Conservation (phyloP, 2,329 filamentous ascomycete genomes). For the Dactylonectria macrodidyma region DNA sequence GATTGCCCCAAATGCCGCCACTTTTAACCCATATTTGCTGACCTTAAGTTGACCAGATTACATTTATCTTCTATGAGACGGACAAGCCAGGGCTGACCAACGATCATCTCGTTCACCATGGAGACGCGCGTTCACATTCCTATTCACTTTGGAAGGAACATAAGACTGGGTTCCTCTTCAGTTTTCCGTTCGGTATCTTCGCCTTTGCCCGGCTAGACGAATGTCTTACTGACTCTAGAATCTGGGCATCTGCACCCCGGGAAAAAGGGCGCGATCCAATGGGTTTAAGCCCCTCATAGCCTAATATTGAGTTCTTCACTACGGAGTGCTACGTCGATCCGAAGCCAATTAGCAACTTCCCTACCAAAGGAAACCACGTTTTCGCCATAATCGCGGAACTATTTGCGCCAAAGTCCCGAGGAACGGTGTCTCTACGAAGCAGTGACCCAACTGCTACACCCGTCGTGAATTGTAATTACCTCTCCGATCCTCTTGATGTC, state of each 20-base stretch:
- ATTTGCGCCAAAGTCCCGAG: slow-evolving; percentile 69
- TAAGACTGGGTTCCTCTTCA: slow-evolving; percentile 71
- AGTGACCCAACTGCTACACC: slow-evolving; percentile 65
- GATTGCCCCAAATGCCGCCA: neutral
- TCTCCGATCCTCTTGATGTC: slow-evolving; percentile 70
- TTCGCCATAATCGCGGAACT: slow-evolving; percentile 73
- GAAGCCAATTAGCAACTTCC: slow-evolving; percentile 64
- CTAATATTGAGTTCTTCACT: slow-evolving; percentile 74
- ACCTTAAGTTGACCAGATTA: slow-evolving; percentile 53
- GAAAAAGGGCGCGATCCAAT: slow-evolving; percentile 72
- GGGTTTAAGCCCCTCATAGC: slow-evolving; percentile 69
- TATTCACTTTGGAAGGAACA: slow-evolving; percentile 70
- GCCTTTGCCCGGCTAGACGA: slow-evolving; percentile 73
- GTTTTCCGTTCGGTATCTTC: slow-evolving; percentile 75
- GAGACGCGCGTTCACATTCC: slow-evolving; percentile 63
- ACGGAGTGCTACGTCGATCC: slow-evolving; percentile 74
- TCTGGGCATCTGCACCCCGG: slow-evolving; percentile 67
- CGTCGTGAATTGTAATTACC: slow-evolving; percentile 70
- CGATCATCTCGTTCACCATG: slow-evolving; percentile 69
- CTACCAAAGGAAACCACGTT: slow-evolving; percentile 66
- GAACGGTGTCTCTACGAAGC: slow-evolving; percentile 66
- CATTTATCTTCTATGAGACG: slow-evolving; percentile 74
- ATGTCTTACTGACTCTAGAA: slow-evolving; percentile 65
- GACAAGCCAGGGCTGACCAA: slow-evolving; percentile 66
- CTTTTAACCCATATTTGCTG: too few species aligned